A percentile compares a stretch with the other conserved stretches of the same genome.
Conservation (phyloP, 306 rosid genomes). For the Glycine latifolia region DNA sequence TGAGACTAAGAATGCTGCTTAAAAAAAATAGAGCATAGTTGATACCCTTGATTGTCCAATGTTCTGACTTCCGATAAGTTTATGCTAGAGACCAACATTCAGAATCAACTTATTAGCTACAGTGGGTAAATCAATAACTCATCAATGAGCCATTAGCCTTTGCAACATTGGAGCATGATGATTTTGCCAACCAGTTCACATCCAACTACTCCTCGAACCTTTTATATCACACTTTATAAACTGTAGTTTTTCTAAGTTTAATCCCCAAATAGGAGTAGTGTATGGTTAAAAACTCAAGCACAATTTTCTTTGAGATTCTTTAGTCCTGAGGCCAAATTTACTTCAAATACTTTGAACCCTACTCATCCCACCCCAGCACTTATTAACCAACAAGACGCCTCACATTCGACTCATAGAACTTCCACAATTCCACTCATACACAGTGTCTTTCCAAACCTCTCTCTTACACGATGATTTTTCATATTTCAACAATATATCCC, state of each 20-base stretch:
- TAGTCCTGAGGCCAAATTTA: conserved; percentile 2
- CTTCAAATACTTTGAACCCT: conserved; percentile 2
- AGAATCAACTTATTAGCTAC: neutral
- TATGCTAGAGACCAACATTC: neutral
- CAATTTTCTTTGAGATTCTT: neutral
- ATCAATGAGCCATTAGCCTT: conserved; percentile 15
- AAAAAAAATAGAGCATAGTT: conserved; percentile 4
- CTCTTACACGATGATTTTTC: neutral
- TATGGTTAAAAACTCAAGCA: neutral
- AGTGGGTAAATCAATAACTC: conserved; percentile 17
- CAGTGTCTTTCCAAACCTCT: neutral
- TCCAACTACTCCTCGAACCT: conserved; percentile 15
- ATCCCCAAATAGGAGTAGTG: neutral
- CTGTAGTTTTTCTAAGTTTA: neutral
- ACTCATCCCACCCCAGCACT: neutral
- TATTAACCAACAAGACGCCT: neutral
- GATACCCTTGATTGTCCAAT: neutral
- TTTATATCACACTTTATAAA: neutral
- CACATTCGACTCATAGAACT: conserved; percentile 24
- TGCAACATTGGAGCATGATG: neutral
- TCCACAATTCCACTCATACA: neutral
- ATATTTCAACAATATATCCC: conserved; percentile 4
- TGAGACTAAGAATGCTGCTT: conserved; percentile 4
- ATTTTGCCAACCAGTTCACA: neutral
- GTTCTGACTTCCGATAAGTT: neutral